These are phyloP conservation scores for Russula sp. DNA, from an alignment of 768 basidiomycete genomes.

Conservation along the genomic window DNA sequence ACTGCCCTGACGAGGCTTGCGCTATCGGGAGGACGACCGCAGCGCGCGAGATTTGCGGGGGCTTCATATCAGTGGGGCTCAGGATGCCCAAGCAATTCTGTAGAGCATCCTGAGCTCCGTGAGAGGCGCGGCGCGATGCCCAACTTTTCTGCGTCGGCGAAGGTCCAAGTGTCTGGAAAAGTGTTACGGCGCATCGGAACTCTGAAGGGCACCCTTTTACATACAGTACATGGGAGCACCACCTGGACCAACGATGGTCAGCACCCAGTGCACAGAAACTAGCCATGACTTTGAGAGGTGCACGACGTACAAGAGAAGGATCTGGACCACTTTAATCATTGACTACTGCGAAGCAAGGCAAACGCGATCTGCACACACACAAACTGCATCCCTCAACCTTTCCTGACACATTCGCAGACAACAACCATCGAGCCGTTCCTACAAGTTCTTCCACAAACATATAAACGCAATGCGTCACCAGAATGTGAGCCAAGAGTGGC, in stretches of 20 bases:
- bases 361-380: background rate
- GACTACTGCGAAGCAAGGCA: background rate
- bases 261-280: too few species aligned
- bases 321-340: background rate
- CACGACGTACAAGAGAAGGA: too few species aligned
- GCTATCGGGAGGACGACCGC: conserved; percentile 7
- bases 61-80: background rate
- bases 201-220: too few species aligned
- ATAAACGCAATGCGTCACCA: background rate
- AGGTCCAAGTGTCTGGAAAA: conserved; percentile 11
- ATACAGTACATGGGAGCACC: too few species aligned
- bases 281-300: too few species aligned
- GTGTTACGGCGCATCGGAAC: too few species aligned
- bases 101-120: conserved; percentile 18
- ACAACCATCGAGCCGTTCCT: background rate
- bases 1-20: conserved; percentile 32
- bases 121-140: conserved; percentile 16
- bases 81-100: conserved; percentile 2
- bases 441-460: background rate
- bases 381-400: background rate
- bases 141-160: conserved; percentile 17
- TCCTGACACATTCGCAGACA: background rate
- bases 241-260: too few species aligned
- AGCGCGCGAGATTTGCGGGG: background rate
- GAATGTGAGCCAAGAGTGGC: background rate